phyloP scores from a whole-genome alignment of 2,329 filamentous ascomycete genomes.

The Arthrobotrys iridis region DNA sequence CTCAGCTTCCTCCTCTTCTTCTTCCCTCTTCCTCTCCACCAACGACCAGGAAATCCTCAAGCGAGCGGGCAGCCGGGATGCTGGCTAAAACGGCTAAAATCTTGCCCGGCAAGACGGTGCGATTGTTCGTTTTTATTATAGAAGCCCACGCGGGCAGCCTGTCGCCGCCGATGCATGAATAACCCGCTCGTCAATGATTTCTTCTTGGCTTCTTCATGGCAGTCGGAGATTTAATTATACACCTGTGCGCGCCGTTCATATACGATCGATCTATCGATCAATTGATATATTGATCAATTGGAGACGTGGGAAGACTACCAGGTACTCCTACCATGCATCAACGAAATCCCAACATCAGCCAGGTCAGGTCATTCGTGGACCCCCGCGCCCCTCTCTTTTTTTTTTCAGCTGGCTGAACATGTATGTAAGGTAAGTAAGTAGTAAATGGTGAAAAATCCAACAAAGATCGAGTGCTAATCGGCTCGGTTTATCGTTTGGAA shows the following conservation, averaged over 20 bases:
- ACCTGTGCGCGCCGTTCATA: slow-evolving; percentile 14
- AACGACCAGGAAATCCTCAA: background rate
- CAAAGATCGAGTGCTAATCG: slow-evolving; percentile 10
- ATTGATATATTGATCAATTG: background rate
- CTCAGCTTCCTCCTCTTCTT: background rate
- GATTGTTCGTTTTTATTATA: background rate
- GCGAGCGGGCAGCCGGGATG: slow-evolving; percentile 29
- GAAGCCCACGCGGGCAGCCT: background rate
- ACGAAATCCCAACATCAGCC: background rate
- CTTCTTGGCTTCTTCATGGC: background rate
- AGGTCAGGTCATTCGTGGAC: background rate
- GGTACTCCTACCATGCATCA: background rate
- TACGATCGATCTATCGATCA: too few relatives aligned
- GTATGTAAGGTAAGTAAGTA: background rate
- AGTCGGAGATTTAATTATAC: background rate
- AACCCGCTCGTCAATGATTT: background rate
- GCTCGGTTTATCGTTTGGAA: slow-evolving; percentile 26
- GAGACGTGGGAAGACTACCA: background rate
- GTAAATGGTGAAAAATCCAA: background rate
- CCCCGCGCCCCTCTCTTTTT: too few relatives aligned
- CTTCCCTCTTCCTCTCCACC: too few relatives aligned
- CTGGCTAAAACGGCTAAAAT: slow-evolving; percentile 39
- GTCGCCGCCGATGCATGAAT: background rate
- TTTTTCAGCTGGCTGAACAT: too few relatives aligned
- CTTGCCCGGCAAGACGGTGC: slow-evolving; percentile 25